A percentile compares a stretch with the other conserved stretches of the same genome.
Conservation (phyloP, 2,329 filamentous ascomycete species). For the Aspergillus ruber region DNA sequence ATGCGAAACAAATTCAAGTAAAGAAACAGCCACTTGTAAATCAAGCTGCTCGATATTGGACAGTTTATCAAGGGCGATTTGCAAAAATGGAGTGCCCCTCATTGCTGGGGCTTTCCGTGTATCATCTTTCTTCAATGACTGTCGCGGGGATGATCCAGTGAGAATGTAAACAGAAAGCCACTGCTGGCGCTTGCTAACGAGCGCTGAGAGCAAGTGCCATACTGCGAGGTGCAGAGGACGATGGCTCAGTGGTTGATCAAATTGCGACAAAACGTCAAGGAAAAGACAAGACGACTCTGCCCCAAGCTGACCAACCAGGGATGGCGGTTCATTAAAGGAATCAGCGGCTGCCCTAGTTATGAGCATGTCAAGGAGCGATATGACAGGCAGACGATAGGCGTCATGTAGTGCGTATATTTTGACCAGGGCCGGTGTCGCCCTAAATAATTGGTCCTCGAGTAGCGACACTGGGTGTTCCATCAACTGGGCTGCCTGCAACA, state of each 20-base stretch:
- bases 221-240: slow-evolving; percentile 59
- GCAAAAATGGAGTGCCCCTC: slow-evolving; percentile 62
- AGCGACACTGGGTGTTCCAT: slow-evolving; percentile 57
- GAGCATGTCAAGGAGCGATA: slow-evolving; percentile 65
- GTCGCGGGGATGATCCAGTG: slow-evolving; percentile 76
- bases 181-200: slow-evolving; percentile 84
- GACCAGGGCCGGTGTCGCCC: slow-evolving; percentile 68
- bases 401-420: slow-evolving; percentile 68
- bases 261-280: slow-evolving; percentile 65
- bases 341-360: slow-evolving; percentile 62
- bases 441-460: slow-evolving; percentile 74
- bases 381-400: slow-evolving; percentile 57
- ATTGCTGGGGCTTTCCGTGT: slow-evolving; percentile 44
- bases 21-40: slow-evolving; percentile 61
- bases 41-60: slow-evolving; percentile 59
- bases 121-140: slow-evolving; percentile 54
- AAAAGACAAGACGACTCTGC: slow-evolving; percentile 78
- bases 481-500: slow-evolving; percentile 64
- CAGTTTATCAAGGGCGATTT: slow-evolving; percentile 65
- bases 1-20: slow-evolving; percentile 79
- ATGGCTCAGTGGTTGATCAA: slow-evolving; percentile 69
- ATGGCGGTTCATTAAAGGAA: slow-evolving; percentile 70
- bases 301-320: slow-evolving; percentile 83
- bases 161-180: slow-evolving; percentile 94
- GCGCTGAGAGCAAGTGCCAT: slow-evolving; percentile 80